Base-by-base conservation (phyloP, 352 stramenopile genomes). In the Phytophthora sansomeana region DNA sequence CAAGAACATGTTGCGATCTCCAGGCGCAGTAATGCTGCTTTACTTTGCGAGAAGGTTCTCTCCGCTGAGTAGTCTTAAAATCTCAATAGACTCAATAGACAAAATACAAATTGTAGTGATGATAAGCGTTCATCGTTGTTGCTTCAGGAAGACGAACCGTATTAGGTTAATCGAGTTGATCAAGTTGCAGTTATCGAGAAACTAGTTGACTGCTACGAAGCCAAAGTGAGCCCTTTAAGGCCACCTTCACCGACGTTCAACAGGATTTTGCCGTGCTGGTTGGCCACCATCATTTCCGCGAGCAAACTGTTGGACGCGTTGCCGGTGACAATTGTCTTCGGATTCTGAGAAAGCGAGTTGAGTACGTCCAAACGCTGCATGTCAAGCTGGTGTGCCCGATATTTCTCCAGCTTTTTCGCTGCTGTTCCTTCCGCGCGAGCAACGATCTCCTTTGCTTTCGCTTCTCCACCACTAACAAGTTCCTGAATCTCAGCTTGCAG, bases 1-100 rank as follows among this genome's bases (percentile, higher is more conserved):
- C 76, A 83, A 47, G 76, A 92, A 57, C 66, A 80, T 50, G 32
- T 80, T 16, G 73, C 64, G 9, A 43, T 83, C 29, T 63, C 53
- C 11, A 69, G 64, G 28, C 77, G 54, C 8, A 80, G 66, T 32
- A 73, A 83, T 38, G 71, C 77, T 21, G 61, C 67, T 1, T 16
- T 60, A 28, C 71, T 88, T 4, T 91, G 83, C 26, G 85, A 89
- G 55, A 69, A 69, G 30, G 78, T 92, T 21, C 65, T 93, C 14
- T 72, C 72, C 5, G 35, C 58, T 5, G 71, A 84, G 43, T 69
- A 75, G 42, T 1, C 3, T 24, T 68, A 69, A 75, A 35, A 85
- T 79, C 38, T 85, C 49, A 70, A 58, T 19, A 58, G 38, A 51
- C 8, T 19, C 43, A 61, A 47, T 46, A 43, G 19, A 51, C 17